Base-by-base conservation (phyloP, 164 flowering plant species). In the Nelumbo lutea region DNA sequence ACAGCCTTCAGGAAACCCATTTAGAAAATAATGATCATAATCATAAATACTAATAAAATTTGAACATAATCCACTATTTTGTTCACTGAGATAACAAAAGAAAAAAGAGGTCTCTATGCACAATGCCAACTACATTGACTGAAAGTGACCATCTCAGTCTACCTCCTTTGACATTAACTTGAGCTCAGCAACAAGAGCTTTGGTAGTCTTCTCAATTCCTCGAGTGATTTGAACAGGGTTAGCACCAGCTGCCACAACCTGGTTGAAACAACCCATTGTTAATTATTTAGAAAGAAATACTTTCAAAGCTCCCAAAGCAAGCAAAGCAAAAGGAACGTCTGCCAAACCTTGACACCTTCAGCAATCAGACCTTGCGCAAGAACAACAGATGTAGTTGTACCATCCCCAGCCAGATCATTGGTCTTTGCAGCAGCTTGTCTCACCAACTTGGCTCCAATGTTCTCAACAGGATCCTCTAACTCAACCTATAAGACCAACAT, bases 221-320 rank as follows among this genome's bases (percentile, higher is more conserved):
- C 98, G 79, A 6, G 99, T 96, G 65, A 96, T 90, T 42, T 88
- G 84, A 64, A 96, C 98, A 72, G 99, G 99, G 71, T 93, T 96
- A 4, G 99, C 99, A 67, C 99, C 99, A 71, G 99, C 99, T 39
- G 97, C 98, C 13, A 96, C 97, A 27, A 95, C 99, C 98, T 93
- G 75, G 74, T 75, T 13, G 42, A 42, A 53, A n/a, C 1, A 58
- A 27, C 48, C 4, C n/a, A 50, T 3, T 40, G 38, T 68, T 66
- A 70, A 59, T 8, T 39, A 65, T 6, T 72, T 14, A 50, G 14
- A 14, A 14, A 8, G 3, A 41, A 4, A 9, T 7, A 4, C n/a
- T 47, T n/a, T 48, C 40, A 51, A 50, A 15, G 9, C 27, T 11
- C 39, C 9, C 38, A 53, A 41, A 40, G n/a, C n/a, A 57, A 41